These are phyloP conservation scores for Nannochloris sp. DNA, from an alignment of 139 green algal species.

Conservation along the genomic window DNA sequence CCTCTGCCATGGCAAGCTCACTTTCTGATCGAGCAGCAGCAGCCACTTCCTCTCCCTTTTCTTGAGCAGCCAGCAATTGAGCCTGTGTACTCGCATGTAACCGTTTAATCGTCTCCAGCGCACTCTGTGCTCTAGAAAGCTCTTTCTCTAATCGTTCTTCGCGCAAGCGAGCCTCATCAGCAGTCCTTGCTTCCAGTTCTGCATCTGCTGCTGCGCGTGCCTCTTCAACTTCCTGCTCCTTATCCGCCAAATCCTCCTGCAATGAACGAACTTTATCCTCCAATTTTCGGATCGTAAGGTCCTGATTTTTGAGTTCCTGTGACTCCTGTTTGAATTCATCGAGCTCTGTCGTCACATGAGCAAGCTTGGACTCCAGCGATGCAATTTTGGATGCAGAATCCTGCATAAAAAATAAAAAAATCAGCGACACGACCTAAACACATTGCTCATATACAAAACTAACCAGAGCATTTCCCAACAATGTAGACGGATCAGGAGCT, in stretches of 20 bases:
- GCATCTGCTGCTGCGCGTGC: conserved; percentile 34
- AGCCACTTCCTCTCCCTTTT: conserved; percentile 55
- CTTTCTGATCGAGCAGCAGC: conserved; percentile 52
- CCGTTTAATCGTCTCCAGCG: conserved; percentile 56
- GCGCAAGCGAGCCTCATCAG: conserved; percentile 21
- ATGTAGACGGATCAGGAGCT: conserved; percentile 77
- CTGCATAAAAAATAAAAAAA: conserved; percentile 8
- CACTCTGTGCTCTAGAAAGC: conserved; percentile 48
- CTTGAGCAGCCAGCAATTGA: conserved; percentile 40
- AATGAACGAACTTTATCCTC: conserved; percentile 50
- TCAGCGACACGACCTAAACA: background rate
- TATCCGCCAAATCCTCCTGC: conserved; percentile 39
- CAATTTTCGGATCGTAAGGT: conserved; percentile 68
- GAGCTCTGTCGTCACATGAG: conserved; percentile 50
- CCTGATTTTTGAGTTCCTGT: conserved; percentile 74
- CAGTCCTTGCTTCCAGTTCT: conserved; percentile 35
- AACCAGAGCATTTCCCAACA: conserved; percentile 44
- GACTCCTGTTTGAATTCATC: conserved; percentile 75
- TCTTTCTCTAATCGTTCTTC: conserved; percentile 53
- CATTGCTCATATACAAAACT: background rate
- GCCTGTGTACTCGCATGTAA: conserved; percentile 57
- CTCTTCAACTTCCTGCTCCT: conserved; percentile 39
- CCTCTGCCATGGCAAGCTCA: conserved; percentile 56
- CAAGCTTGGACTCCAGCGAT: conserved; percentile 46
- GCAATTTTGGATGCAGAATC: conserved; percentile 37